phyloP scores from a whole-genome alignment of 805 yeast genomes.

The Komagataella ulmi region DNA sequence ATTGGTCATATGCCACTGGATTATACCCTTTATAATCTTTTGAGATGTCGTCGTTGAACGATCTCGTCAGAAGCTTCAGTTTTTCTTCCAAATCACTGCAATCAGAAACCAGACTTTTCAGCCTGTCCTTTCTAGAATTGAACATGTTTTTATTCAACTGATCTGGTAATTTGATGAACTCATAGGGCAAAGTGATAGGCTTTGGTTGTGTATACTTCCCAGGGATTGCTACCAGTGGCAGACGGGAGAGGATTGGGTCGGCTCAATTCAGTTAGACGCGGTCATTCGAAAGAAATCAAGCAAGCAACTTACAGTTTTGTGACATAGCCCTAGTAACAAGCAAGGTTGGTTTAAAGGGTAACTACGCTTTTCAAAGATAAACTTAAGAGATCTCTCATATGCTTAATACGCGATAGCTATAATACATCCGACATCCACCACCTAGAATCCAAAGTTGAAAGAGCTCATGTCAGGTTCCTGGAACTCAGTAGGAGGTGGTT shows the following conservation, averaged over 20 bases:
- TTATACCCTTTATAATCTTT: neutral
- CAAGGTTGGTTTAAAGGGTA: neutral
- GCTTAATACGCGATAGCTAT: neutral
- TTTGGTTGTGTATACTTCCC: constrained; percentile 11
- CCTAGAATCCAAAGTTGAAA: constrained; percentile 33
- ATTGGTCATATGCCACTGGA: constrained; percentile 9
- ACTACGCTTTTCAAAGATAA: neutral
- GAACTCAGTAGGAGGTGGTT: constrained; percentile 42
- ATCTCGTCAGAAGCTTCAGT: constrained; percentile 1
- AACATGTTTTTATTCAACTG: neutral
- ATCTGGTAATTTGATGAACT: constrained; percentile 7
- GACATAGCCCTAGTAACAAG: neutral
- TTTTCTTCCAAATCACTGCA: constrained; percentile 1
- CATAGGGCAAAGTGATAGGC: constrained; percentile 13
- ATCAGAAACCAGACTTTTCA: constrained; percentile 1
- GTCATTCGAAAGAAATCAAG: neutral
- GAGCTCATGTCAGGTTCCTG: constrained; percentile 72
- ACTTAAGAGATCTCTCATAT: neutral
- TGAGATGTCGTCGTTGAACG: constrained; percentile 2
- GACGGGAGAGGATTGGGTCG: constrained; percentile 12
- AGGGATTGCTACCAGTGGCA: constrained; percentile 14
- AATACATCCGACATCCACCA: neutral
- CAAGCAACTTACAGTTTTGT: neutral
- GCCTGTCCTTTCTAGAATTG: constrained; percentile 2
- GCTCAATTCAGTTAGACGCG: constrained; percentile 1